Base-by-base conservation (phyloP, 176 grass and related monocot species). In the Canna indica region DNA sequence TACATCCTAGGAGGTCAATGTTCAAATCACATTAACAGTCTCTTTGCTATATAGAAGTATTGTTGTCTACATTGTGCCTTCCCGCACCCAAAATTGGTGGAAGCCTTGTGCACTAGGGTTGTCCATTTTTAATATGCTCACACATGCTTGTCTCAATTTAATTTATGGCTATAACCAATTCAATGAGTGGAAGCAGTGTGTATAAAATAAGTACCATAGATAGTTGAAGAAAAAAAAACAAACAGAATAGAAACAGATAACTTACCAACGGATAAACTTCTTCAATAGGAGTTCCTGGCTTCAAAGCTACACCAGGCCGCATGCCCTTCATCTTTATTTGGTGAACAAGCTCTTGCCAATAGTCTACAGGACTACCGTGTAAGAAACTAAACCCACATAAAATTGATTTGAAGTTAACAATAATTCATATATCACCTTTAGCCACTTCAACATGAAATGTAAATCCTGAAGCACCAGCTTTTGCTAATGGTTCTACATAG, bases 391-490 rank as follows among this genome's bases (percentile, higher is more conserved):
- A 20, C 5, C 18, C 26, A 74, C 9, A 22, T 24, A 68, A 68
- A 76, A 48, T 5, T 44, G 46, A 32, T 45, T 26, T 26, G 17
- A 10, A 7, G 2, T 18, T 4, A 72, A 6, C 39, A 54, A 56
- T 62, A 30, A 36, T 53, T n/a, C 28, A 34, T 20, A 77, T 77
- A 73, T 58, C 22, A 99, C 94, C 94, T 82, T 80, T 87, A 32
- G 90, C 24, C 67, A 86, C 89, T 90, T 99, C 94, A 52, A 99
- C 80, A 84, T 99, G 94, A 78, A 99, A 99, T 74, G 94, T 99
- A 58, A 99, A 99, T 24, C 94, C 94, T 48, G 94, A 99, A 70
- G 90, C 94, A 22, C 94, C 94, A 77, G 90, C 94, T 75, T 93
- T 90, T 61, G 84, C 86, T 22, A 99, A 77, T 41, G 82, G 77